Evolutionary conservation across 148 eudicot species (phyloP).

Genomic region (Rhododendron ferrugineum): DNA sequence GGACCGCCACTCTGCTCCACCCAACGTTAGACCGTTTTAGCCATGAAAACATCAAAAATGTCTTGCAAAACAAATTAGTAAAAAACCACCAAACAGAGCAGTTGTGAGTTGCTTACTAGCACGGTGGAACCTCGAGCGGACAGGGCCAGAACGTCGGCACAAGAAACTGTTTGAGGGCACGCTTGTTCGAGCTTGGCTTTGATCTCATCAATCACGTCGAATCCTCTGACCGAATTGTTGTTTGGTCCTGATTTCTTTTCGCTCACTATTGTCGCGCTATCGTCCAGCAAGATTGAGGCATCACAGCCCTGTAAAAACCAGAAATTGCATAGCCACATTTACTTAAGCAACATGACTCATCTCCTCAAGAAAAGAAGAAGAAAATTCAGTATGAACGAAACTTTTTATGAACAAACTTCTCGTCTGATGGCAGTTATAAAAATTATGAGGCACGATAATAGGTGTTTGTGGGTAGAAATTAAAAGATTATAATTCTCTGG

Average conservation of each 20-base stretch:
- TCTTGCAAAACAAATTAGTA: background rate
- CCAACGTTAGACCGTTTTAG: background rate
- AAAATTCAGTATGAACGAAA: too few relatives aligned
- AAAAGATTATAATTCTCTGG: background rate
- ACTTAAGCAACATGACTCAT: background rate
- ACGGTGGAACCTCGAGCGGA: conserved; percentile 80
- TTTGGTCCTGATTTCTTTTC: conserved; percentile 73
- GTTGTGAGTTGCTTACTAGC: conserved; percentile 37
- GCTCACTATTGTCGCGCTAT: conserved; percentile 44
- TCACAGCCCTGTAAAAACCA: conserved; percentile 69
- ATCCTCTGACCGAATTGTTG: conserved; percentile 74
- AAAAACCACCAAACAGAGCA: background rate
- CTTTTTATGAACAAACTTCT: too few relatives aligned
- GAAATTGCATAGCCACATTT: background rate
- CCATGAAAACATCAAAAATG: background rate
- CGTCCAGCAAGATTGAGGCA: conserved; percentile 71
- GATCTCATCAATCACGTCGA: conserved; percentile 77
- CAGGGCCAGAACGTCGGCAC: conserved; percentile 83
- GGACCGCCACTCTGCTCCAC: conserved; percentile 79
- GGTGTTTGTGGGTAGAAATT: background rate
- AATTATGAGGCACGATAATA: background rate
- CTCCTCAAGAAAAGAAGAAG: too few relatives aligned
- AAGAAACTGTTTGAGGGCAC: conserved; percentile 80
- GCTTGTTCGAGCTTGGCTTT: conserved; percentile 65
- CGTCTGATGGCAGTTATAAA: background rate